Evolutionary conservation across 148 eudicot species (phyloP).

Genomic region (Bassia scoparia): DNA sequence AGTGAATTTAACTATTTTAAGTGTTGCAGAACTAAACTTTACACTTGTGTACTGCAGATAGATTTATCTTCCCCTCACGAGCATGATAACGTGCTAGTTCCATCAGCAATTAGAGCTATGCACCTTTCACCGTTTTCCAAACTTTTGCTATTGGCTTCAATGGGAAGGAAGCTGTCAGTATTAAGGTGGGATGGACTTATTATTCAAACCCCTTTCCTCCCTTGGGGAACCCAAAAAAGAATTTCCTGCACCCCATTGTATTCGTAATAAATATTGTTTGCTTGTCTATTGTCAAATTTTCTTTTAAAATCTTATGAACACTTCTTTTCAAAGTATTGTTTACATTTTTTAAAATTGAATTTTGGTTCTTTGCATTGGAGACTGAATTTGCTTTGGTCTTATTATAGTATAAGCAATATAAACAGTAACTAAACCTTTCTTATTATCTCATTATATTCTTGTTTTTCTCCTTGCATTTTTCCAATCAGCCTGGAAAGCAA

Average conservation of each 20-base stretch:
- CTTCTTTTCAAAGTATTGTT: neutral
- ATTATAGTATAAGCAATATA: too few species aligned
- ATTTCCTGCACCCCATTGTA: neutral
- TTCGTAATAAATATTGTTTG: neutral
- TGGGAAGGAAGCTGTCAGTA: constrained; percentile 72
- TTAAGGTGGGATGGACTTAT: constrained; percentile 47
- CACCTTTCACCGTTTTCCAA: constrained; percentile 54
- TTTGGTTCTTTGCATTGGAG: too few species aligned
- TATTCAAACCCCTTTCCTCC: neutral
- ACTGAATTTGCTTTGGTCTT: too few species aligned
- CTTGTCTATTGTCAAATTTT: neutral
- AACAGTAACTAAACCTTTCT: neutral
- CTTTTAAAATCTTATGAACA: neutral
- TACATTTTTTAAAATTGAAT: neutral
- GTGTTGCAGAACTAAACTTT: neutral
- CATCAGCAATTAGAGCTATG: constrained; percentile 62
- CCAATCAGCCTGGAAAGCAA: constrained; percentile 70
- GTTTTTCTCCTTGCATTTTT: constrained; percentile 7
- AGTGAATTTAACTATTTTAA: neutral
- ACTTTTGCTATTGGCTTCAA: constrained; percentile 63
- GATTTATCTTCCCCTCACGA: constrained; percentile 56
- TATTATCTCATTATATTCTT: constrained; percentile 11
- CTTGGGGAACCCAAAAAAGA: neutral
- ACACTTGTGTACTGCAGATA: constrained; percentile 42
- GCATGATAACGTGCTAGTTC: constrained; percentile 58